Conservation (phyloP, 495 filamentous ascomycete genomes). For the Xylaria castorea region DNA sequence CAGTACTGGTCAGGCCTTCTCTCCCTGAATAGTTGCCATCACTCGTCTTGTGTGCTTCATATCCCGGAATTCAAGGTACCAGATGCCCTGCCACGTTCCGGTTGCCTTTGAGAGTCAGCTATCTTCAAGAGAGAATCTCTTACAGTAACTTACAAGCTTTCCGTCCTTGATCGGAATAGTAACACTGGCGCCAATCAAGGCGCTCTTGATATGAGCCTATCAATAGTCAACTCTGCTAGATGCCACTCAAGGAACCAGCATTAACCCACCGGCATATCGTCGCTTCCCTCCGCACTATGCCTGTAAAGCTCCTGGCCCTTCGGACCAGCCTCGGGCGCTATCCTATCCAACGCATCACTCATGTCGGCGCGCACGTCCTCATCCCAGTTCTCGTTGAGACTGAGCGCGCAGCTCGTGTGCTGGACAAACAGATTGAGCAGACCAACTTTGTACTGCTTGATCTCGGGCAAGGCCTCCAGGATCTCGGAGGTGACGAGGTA, state of each 20-base stretch:
- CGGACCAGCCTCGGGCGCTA: constrained; percentile 75
- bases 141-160: constrained; percentile 62
- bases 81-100: constrained; percentile 81
- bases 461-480: constrained; percentile 70
- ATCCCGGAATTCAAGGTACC: constrained; percentile 90
- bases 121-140: background rate
- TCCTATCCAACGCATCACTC: constrained; percentile 89
- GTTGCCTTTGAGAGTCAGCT: constrained; percentile 43
- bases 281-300: constrained; percentile 85
- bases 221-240: background rate
- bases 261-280: constrained; percentile 82
- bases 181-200: constrained; percentile 85
- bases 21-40: constrained; percentile 93
- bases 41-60: constrained; percentile 77
- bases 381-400: constrained; percentile 89
- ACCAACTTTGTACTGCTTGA: constrained; percentile 81
- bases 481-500: constrained; percentile 89
- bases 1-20: constrained; percentile 63
- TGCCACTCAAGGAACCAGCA: background rate
- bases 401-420: constrained; percentile 86
- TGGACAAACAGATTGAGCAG: constrained; percentile 89
- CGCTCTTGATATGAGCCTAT: constrained; percentile 86
- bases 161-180: constrained; percentile 90
- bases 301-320: constrained; percentile 77
- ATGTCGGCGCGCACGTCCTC: constrained; percentile 73